Evolutionary conservation across 345 rosid genomes (phyloP), one percentile per base, ranked within the genome.

Genomic region (Eucalyptus pauciflora): DNA sequence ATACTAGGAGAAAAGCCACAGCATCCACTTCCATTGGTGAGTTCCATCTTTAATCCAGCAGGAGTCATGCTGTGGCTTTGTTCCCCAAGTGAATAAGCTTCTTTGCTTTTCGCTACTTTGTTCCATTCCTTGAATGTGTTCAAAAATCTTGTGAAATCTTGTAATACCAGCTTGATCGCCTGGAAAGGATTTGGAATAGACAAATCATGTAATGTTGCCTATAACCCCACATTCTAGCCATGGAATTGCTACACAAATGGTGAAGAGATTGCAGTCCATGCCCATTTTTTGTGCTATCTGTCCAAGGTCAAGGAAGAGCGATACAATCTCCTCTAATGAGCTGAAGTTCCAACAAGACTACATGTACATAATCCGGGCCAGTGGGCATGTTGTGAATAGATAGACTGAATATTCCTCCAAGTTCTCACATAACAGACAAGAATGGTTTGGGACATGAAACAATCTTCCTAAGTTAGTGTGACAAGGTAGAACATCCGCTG

Each of bases 401-500:
- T 71, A 6, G 81, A 76, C 7, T 37, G 5, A 5, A 37, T 37
- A 18, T 41, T 76, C 45, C 81, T 37, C 81, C 4, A n/a, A n/a
- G 18, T 64, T 64, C 15, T 33, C 81, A 71, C 46, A 18, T 43
- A 37, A 71, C 1, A 43, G 1, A 11, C 45, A 69, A 69, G 25
- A 33, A 33, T 41, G 12, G 24, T 9, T 7, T 33, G 22, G 45
- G 45, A 69, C 0, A 0, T 33, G 80, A 33, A 33, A 41, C 6
- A 37, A 37, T 71, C 14, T 37, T 18, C 25, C 14, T 18, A 71
- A 43, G 25, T 33, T 71, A 17, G 25, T 11, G 25, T 12, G 81
- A 9, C 2, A 10, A 17, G 45, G 81, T 3, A 71, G 7, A 71
- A 71, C 7, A 17, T 33, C 37, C 9, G 7, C 4, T 0, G 1